These are phyloP conservation scores for Umbellularia californica DNA, from an alignment of 164 flowering plant species.

Conservation along the genomic window DNA sequence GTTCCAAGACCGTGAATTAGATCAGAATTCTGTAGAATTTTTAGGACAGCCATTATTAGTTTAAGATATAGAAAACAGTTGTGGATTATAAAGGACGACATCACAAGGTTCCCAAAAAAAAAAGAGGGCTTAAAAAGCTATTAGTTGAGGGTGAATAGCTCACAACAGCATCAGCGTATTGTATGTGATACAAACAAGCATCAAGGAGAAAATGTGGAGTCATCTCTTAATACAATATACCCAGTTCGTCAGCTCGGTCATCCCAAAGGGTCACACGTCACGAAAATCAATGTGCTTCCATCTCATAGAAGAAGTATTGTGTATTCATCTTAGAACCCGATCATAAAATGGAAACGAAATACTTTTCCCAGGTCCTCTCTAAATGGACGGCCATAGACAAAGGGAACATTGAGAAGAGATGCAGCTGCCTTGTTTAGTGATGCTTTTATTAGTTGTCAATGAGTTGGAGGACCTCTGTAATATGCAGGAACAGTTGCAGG, in stretches of 20 bases:
- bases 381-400: not conserved
- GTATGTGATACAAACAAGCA: not conserved
- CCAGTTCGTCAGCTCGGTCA: not conserved
- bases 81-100: too few species aligned
- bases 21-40: too few species aligned
- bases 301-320: not conserved
- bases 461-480: conserved; percentile 45
- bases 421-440: not conserved
- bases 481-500: conserved; percentile 63
- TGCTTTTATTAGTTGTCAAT: not conserved
- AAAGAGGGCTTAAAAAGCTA: not conserved
- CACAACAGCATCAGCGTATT: not conserved
- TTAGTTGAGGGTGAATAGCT: not conserved
- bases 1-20: too few species aligned
- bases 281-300: not conserved
- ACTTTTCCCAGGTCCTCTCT: not conserved
- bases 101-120: not conserved
- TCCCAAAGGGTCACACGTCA: not conserved
- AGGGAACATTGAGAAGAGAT: not conserved
- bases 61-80: too few species aligned
- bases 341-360: not conserved
- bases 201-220: not conserved
- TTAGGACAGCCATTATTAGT: too few species aligned
- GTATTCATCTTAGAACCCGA: not conserved
- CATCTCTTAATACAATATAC: not conserved